These are phyloP conservation scores for Aspergillus nanangensis DNA, from an alignment of 495 filamentous ascomycete species.

Conservation along the genomic window DNA sequence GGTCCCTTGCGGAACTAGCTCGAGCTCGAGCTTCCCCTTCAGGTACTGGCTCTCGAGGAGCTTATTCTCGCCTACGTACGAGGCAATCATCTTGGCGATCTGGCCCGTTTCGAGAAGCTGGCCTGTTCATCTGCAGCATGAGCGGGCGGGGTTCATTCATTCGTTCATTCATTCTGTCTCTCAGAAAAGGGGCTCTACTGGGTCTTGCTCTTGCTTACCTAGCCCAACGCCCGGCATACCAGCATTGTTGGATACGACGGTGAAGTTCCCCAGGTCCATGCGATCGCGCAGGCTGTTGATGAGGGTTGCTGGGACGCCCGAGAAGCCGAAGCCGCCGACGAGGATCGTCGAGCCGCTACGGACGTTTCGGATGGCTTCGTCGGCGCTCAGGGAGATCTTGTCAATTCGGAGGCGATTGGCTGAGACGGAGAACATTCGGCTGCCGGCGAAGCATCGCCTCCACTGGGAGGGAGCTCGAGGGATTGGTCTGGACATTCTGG, in stretches of 20 bases:
- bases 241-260: conserved; percentile 88
- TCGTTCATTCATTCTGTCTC: no score
- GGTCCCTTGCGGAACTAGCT: conserved; percentile 84
- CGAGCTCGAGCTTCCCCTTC: conserved; percentile 72
- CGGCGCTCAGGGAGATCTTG: conserved; percentile 68
- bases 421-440: conserved; percentile 35
- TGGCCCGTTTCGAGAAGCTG: conserved; percentile 73
- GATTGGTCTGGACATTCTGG: no score
- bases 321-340: conserved; percentile 81
- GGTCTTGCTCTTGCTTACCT: no score
- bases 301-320: conserved; percentile 77
- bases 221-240: conserved; percentile 73
- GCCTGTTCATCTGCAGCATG: no score
- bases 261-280: conserved; percentile 67
- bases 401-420: conserved; percentile 63
- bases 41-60: conserved; percentile 83
- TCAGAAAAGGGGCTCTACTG: no score
- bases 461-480: no score
- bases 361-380: conserved; percentile 69
- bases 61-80: conserved; percentile 88
- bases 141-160: no score
- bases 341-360: conserved; percentile 65
- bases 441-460: no score
- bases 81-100: conserved; percentile 83
- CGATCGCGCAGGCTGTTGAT: conserved; percentile 72